Conservation (phyloP, 257 asterid genomes). For the Ocimum tenuiflorum region DNA sequence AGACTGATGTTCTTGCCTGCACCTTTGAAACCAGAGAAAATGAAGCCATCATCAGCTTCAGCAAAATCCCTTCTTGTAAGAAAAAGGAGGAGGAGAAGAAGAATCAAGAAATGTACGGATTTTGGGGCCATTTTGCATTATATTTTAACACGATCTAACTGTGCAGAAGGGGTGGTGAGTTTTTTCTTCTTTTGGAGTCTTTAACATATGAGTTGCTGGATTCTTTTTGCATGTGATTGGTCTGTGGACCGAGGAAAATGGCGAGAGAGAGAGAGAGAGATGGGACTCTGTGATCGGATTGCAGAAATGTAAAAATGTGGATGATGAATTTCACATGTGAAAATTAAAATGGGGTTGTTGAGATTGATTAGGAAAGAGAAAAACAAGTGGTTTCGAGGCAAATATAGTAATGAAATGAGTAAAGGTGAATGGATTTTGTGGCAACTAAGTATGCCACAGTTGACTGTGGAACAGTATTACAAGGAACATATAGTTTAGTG, state of each 20-base stretch:
- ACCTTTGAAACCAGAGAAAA: conserved; percentile 41
- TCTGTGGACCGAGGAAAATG: neutral
- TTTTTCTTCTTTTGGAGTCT: neutral
- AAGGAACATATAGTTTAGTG: too few species aligned
- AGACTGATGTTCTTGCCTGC: conserved; percentile 25
- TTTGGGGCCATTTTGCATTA: conserved; percentile 36
- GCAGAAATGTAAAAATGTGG: conserved; percentile 10
- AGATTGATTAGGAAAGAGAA: too few species aligned
- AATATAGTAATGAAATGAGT: too few species aligned
- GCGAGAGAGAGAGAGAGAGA: neutral
- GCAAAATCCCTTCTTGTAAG: conserved; percentile 30
- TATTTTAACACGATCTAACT: neutral
- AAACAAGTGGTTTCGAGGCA: too few species aligned
- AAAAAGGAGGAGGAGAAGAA: conserved; percentile 9
- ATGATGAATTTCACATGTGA: conserved; percentile 21
- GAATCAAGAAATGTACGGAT: conserved; percentile 13
- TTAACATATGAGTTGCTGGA: neutral
- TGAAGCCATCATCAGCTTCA: conserved; percentile 35
- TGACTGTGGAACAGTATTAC: too few species aligned
- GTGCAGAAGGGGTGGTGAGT: neutral
- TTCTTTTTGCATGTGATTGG: conserved; percentile 10
- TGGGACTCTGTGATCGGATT: neutral
- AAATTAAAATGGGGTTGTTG: too few species aligned
- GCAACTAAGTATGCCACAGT: too few species aligned
- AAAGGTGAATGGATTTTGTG: too few species aligned